phyloP scores from a whole-genome alignment of 306 rosid species.

The Cercis canadensis region DNA sequence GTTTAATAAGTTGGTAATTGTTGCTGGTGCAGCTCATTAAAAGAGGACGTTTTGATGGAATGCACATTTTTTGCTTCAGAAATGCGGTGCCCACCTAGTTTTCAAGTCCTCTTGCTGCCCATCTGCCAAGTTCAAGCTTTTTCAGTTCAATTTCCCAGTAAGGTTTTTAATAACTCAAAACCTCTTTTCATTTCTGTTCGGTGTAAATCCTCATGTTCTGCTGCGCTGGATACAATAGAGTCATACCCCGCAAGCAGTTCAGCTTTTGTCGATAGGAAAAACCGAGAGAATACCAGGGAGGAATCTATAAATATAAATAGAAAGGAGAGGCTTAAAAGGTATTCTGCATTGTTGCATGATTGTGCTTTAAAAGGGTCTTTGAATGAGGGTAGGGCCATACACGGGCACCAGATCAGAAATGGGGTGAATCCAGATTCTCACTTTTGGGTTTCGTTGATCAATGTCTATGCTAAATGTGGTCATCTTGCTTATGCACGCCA shows the following conservation, averaged over 20 bases:
- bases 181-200: neutral
- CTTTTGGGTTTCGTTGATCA: slow-evolving; percentile 39
- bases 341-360: slow-evolving; percentile 41
- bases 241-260: slow-evolving; percentile 23
- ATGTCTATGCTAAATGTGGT: slow-evolving; percentile 40
- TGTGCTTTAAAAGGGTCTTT: slow-evolving; percentile 39
- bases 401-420: slow-evolving; percentile 36
- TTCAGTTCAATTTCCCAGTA: slow-evolving; percentile 24
- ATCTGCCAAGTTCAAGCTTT: slow-evolving; percentile 18
- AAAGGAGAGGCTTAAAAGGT: slow-evolving; percentile 37
- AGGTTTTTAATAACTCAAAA: slow-evolving; percentile 10
- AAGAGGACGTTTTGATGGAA: slow-evolving; percentile 25
- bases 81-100: slow-evolving; percentile 6
- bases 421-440: slow-evolving; percentile 43
- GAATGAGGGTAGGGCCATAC: slow-evolving; percentile 46
- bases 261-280: neutral
- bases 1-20: too few species aligned
- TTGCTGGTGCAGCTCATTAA: too few species aligned
- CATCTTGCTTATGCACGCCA: slow-evolving; percentile 19
- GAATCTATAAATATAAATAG: slow-evolving; percentile 14
- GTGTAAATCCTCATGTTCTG: slow-evolving; percentile 1
- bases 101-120: slow-evolving; percentile 12
- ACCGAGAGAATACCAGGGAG: slow-evolving; percentile 1
- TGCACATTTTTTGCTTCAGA: slow-evolving; percentile 18
- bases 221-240: neutral